Percentiles rank a stretch among this genome's conserved stretches.
Evolutionary conservation across 2,329 filamentous ascomycete genomes (phyloP).

Genomic region (Chaetomium globosum): DNA sequence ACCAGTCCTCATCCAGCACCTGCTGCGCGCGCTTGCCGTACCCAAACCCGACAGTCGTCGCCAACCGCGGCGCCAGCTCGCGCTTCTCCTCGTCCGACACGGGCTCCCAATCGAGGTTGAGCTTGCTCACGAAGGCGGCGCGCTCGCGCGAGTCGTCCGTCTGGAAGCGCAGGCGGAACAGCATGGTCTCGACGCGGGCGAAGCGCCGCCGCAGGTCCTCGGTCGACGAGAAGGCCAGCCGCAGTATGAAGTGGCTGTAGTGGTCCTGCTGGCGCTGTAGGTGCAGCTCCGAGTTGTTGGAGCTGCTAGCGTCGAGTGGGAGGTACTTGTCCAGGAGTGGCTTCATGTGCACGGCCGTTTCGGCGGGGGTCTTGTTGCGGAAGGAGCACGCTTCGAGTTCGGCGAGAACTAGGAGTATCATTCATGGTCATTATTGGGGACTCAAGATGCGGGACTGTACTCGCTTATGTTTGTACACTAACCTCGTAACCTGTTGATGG

Average conservation of each 20-base stretch:
- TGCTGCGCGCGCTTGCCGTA: slow-evolving; percentile 46
- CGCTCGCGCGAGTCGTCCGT: slow-evolving; percentile 75
- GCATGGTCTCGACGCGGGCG: slow-evolving; percentile 79
- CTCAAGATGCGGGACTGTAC: neutral
- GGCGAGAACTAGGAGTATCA: slow-evolving; percentile 66
- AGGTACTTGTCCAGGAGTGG: slow-evolving; percentile 86
- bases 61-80: slow-evolving; percentile 64
- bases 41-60: slow-evolving; percentile 49
- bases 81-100: slow-evolving; percentile 77
- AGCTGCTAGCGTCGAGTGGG: slow-evolving; percentile 75
- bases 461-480: neutral
- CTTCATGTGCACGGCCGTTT: slow-evolving; percentile 82
- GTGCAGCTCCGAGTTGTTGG: slow-evolving; percentile 59
- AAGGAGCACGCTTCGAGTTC: slow-evolving; percentile 94
- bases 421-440: neutral
- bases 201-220: slow-evolving; percentile 89
- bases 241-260: slow-evolving; percentile 95
- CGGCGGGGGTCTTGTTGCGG: slow-evolving; percentile 81
- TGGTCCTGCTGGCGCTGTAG: slow-evolving; percentile 90
- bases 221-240: slow-evolving; percentile 87
- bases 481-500: slow-evolving; percentile 79
- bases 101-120: slow-evolving; percentile 83
- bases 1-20: slow-evolving; percentile 79
- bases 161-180: slow-evolving; percentile 81
- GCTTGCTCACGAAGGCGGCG: slow-evolving; percentile 71